These are phyloP conservation scores for Metschnikowia peoriensis DNA, from an alignment of 805 yeast species.

Conservation along the genomic window DNA sequence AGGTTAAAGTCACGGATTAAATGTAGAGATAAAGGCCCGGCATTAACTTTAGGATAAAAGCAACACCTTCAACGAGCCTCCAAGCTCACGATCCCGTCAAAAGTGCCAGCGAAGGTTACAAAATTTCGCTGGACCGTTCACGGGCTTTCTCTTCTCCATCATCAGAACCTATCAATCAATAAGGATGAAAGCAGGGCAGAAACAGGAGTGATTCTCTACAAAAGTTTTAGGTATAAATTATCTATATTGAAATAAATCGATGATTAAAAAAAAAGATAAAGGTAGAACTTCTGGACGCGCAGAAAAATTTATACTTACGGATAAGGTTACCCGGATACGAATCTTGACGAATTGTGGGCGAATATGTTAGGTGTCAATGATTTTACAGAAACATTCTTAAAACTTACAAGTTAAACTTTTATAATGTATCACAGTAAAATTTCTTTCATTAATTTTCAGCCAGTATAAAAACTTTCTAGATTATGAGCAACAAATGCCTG, in stretches of 20 bases:
- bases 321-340: slow-evolving; percentile 11
- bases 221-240: not conserved
- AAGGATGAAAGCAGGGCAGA: slow-evolving; percentile 23
- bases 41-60: slow-evolving; percentile 1
- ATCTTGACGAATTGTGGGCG: not conserved
- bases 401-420: not conserved
- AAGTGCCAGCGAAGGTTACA: slow-evolving; percentile 17
- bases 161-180: slow-evolving; percentile 20
- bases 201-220: slow-evolving; percentile 19
- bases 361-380: not conserved
- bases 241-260: not conserved
- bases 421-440: not conserved
- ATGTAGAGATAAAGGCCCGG: slow-evolving; percentile 20
- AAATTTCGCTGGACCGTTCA: slow-evolving; percentile 15
- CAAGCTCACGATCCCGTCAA: slow-evolving; percentile 21
- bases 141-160: slow-evolving; percentile 23
- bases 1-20: not conserved
- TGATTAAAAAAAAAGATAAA: not conserved
- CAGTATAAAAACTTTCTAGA: not conserved
- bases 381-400: not conserved
- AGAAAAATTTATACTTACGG: slow-evolving; percentile 4
- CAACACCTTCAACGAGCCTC: slow-evolving; percentile 15
- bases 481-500: not conserved
- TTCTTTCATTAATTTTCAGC: not conserved
- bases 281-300: not conserved